Percentiles rank a stretch among this genome's conserved stretches.
Conservation (phyloP, 345 rosid genomes). For the Citrus australasica region DNA sequence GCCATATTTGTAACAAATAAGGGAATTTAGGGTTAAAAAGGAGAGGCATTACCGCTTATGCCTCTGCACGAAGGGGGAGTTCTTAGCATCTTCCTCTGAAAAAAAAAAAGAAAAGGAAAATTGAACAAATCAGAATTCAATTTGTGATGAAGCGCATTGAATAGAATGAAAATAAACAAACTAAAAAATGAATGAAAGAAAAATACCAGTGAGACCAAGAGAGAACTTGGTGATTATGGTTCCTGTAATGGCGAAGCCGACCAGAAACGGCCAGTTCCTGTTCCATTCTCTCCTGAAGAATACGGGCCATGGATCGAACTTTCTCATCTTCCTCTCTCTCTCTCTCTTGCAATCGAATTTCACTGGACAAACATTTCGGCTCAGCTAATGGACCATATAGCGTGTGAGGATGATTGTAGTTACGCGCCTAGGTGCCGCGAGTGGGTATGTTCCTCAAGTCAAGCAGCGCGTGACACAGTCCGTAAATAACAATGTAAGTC, state of each 20-base stretch:
- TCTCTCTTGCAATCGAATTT: neutral
- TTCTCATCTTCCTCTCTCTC: constrained; percentile 30
- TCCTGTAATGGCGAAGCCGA: constrained; percentile 81
- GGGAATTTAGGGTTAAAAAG: neutral
- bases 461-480: neutral
- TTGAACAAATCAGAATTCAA: neutral
- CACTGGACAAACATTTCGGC: neutral
- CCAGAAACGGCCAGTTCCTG: constrained; percentile 88
- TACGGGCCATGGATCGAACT: constrained; percentile 80
- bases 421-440: neutral
- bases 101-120: too few species aligned
- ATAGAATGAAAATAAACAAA: too few species aligned
- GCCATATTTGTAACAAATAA: neutral
- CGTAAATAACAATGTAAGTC: neutral
- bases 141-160: neutral
- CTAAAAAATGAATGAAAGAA: neutral
- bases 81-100: constrained; percentile 90
- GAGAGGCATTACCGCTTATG: constrained; percentile 56
- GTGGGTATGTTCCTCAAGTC: neutral
- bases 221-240: constrained; percentile 72
- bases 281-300: constrained; percentile 85
- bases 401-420: neutral
- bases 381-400: neutral
- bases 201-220: constrained; percentile 64
- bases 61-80: constrained; percentile 74